A percentile compares a stretch with the other conserved stretches of the same genome.
phyloP scores from a whole-genome alignment of 768 basidiomycete species.

The Lanmaoa rubissima region DNA sequence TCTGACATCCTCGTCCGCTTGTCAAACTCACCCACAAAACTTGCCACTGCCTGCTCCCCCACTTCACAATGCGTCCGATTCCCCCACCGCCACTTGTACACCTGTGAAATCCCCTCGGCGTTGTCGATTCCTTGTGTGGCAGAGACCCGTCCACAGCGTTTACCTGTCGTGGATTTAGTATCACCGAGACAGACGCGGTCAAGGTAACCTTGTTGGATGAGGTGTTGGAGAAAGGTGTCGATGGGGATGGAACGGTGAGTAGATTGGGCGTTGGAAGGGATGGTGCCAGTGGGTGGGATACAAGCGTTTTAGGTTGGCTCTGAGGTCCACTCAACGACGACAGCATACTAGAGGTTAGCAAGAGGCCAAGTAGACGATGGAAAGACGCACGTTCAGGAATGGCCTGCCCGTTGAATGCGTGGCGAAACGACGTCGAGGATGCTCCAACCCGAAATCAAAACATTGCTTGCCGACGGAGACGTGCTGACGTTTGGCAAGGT shows the following conservation, averaged over 20 bases:
- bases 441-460: too few relatives aligned
- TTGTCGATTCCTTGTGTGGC: constrained; percentile 34
- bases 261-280: constrained; percentile 53
- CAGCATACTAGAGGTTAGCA: neutral
- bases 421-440: too few relatives aligned
- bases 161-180: constrained; percentile 42
- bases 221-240: constrained; percentile 61
- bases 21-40: constrained; percentile 72
- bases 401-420: constrained; percentile 68
- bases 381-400: constrained; percentile 62
- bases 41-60: constrained; percentile 70
- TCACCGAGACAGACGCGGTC: constrained; percentile 61
- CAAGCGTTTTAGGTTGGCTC: constrained; percentile 68
- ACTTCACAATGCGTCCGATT: constrained; percentile 76
- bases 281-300: constrained; percentile 45
- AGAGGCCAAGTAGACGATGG: neutral
- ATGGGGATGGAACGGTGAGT: constrained; percentile 53
- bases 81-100: constrained; percentile 87
- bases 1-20: constrained; percentile 15
- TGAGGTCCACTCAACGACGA: constrained; percentile 60
- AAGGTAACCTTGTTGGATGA: constrained; percentile 74
- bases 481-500: too few relatives aligned
- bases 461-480: too few relatives aligned
- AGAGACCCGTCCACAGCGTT: constrained; percentile 56
- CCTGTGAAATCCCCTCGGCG: constrained; percentile 13